A percentile compares a stretch with the other conserved stretches of the same genome.
Evolutionary conservation across 1,284 basidiomycete species (phyloP).

Genomic region (Earliella scabrosa): DNA sequence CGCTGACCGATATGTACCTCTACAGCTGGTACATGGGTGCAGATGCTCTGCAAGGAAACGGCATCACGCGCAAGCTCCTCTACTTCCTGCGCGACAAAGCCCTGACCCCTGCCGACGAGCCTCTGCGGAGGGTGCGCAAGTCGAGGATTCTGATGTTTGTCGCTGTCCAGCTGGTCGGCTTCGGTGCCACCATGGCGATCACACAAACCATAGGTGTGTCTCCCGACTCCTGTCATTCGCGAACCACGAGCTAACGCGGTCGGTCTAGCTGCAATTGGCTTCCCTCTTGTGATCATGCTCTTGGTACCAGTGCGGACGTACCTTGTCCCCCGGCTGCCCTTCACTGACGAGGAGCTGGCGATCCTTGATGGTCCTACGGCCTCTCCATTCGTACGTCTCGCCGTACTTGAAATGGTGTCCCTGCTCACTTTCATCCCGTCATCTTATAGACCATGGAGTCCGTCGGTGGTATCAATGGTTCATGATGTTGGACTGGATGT

Average conservation of each 20-base stretch:
- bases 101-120: constrained; percentile 67
- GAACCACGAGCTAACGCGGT: too few species aligned
- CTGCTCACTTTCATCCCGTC: background rate
- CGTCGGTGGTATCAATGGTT: constrained; percentile 39
- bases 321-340: constrained; percentile 78
- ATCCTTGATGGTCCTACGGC: constrained; percentile 91
- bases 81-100: constrained; percentile 81
- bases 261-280: constrained; percentile 82
- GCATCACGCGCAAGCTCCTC: constrained; percentile 83
- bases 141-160: constrained; percentile 82
- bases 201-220: constrained; percentile 86
- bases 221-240: constrained; percentile 26
- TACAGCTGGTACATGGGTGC: constrained; percentile 89
- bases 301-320: constrained; percentile 84
- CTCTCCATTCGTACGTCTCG: constrained; percentile 72
- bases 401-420: background rate
- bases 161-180: constrained; percentile 81
- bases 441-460: constrained; percentile 49
- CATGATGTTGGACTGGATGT: too few species aligned
- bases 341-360: constrained; percentile 80
- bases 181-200: constrained; percentile 90
- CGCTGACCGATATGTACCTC: constrained; percentile 22
- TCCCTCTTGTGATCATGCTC: constrained; percentile 88
- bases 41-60: constrained; percentile 82
- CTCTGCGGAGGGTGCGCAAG: constrained; percentile 76